phyloP scores from a whole-genome alignment of 2,329 filamentous ascomycete genomes.

The Ascochyta clinopodiicola region DNA sequence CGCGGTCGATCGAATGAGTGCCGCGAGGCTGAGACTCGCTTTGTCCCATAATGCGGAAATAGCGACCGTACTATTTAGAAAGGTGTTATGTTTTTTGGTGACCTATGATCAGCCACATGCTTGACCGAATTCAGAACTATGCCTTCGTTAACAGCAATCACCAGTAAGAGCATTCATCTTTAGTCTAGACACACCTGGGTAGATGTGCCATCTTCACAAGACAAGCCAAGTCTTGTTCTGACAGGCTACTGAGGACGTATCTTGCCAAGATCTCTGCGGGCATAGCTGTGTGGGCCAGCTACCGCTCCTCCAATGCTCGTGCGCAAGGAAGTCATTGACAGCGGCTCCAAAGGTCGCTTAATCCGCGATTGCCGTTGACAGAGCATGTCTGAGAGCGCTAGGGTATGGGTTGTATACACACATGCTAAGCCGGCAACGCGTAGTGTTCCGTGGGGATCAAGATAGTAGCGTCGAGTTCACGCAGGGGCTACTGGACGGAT shows the following conservation, averaged over 20 bases:
- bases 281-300: not conserved
- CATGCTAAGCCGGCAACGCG: conserved; percentile 8
- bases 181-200: not conserved
- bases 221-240: not conserved
- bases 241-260: not conserved
- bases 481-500: conserved; percentile 13
- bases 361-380: conserved; percentile 4
- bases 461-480: conserved; percentile 16
- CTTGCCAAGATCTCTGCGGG: not conserved
- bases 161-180: not conserved
- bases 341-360: not conserved
- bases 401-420: conserved; percentile 10
- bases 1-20: conserved; percentile 14
- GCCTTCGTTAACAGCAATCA: not conserved
- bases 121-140: not conserved
- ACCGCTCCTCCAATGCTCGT: conserved; percentile 6
- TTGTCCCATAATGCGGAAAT: conserved; percentile 19
- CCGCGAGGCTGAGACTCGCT: conserved; percentile 14
- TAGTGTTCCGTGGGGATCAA: conserved; percentile 15
- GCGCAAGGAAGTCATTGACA: conserved; percentile 4
- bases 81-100: not conserved
- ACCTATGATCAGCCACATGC: not conserved
- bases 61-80: not conserved
- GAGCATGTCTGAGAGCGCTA: not conserved
- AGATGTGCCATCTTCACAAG: not conserved